Evolutionary conservation across 768 basidiomycete species (phyloP).

Genomic region (Tephrocybe rancida): DNA sequence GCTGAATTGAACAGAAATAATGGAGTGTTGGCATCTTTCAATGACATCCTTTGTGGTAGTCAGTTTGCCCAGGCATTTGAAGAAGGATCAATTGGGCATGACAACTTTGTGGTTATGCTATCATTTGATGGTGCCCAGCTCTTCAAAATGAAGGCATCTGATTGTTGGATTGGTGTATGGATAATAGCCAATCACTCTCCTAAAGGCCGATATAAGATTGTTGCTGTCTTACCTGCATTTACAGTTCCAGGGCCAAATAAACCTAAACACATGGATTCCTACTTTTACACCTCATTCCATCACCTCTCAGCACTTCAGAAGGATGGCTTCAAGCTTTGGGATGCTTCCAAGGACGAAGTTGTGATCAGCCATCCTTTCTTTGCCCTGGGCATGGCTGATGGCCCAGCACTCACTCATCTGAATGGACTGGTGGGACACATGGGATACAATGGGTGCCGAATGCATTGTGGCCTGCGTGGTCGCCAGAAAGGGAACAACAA

Average conservation of each 20-base stretch:
- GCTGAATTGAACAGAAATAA: too few relatives aligned
- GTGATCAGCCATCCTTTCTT: slow-evolving; percentile 18
- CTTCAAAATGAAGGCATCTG: background rate
- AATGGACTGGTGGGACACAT: slow-evolving; percentile 31
- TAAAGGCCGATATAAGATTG: background rate
- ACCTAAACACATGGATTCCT: background rate
- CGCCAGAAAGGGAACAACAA: too few relatives aligned
- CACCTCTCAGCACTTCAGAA: slow-evolving; percentile 16
- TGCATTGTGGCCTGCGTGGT: slow-evolving; percentile 23
- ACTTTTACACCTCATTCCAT: background rate
- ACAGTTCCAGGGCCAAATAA: background rate
- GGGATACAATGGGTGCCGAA: slow-evolving; percentile 33
- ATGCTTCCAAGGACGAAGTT: slow-evolving; percentile 11
- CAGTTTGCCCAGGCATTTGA: background rate
- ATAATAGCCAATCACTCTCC: background rate
- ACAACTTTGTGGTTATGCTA: slow-evolving; percentile 3
- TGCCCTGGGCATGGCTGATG: slow-evolving; percentile 21
- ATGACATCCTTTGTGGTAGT: too few relatives aligned
- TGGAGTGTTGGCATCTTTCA: too few relatives aligned
- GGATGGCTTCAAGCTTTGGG: slow-evolving; percentile 22
- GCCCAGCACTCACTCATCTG: slow-evolving; percentile 22
- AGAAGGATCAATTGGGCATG: background rate
- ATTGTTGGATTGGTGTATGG: slow-evolving; percentile 4
- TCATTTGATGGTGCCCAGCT: slow-evolving; percentile 8
- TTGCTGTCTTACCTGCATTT: background rate